phyloP scores from a whole-genome alignment of 352 stramenopile genomes.

The Peronospora destructor region DNA sequence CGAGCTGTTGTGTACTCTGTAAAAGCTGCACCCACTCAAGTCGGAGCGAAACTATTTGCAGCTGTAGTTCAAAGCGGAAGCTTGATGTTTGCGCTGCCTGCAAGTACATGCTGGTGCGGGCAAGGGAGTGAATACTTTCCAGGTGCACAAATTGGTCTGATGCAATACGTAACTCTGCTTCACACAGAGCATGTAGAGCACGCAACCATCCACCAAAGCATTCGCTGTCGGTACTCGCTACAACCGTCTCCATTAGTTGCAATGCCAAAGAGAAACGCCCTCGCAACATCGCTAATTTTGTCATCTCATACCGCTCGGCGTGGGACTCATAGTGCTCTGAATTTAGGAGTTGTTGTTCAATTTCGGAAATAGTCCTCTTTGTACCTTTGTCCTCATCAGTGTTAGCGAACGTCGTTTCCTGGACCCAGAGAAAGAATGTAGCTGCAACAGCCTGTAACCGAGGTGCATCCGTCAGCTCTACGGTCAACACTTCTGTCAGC shows the following conservation, averaged over 20 bases:
- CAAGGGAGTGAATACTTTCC: slow-evolving; percentile 26
- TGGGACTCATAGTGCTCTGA: slow-evolving; percentile 24
- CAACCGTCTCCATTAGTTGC: slow-evolving; percentile 24
- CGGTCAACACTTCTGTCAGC: slow-evolving; percentile 16
- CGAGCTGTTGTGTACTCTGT: slow-evolving; percentile 38
- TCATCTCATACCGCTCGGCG: slow-evolving; percentile 41
- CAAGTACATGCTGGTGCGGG: slow-evolving; percentile 25
- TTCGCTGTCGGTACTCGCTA: slow-evolving; percentile 27
- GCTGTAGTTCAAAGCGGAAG: slow-evolving; percentile 42
- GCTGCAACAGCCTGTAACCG: slow-evolving; percentile 23
- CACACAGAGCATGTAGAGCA: slow-evolving; percentile 27
- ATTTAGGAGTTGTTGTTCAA: slow-evolving; percentile 21
- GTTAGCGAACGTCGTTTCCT: slow-evolving; percentile 4
- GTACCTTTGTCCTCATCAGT: slow-evolving; percentile 1
- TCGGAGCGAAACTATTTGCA: slow-evolving; percentile 32
- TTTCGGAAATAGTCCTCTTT: slow-evolving; percentile 4
- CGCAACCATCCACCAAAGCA: slow-evolving; percentile 45
- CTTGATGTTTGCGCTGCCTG: slow-evolving; percentile 30
- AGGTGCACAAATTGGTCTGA: slow-evolving; percentile 19
- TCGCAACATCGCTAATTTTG: slow-evolving; percentile 34
- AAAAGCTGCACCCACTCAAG: slow-evolving; percentile 38
- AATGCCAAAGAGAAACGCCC: slow-evolving; percentile 26
- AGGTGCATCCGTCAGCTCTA: slow-evolving; percentile 10
- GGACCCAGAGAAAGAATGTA: slow-evolving; percentile 32
- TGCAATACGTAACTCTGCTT: slow-evolving; percentile 30